These are phyloP conservation scores for Achaetomium macrosporum DNA, from an alignment of 2,329 filamentous ascomycete genomes.

Conservation along the genomic window DNA sequence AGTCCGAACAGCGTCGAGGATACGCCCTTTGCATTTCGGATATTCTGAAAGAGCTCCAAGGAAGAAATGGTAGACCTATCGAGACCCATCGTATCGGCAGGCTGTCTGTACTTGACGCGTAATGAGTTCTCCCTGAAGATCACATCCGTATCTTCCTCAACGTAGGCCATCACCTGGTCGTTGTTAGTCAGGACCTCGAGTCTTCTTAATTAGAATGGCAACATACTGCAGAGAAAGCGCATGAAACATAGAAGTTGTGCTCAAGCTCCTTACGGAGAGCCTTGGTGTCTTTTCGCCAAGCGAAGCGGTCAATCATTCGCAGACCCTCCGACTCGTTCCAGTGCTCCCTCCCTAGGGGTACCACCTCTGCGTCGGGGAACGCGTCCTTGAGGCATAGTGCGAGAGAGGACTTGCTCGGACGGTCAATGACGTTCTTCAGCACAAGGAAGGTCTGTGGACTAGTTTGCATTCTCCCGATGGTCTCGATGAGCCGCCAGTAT, in stretches of 20 bases:
- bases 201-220: neutral
- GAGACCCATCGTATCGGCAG: slow-evolving; percentile 92
- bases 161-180: slow-evolving; percentile 69
- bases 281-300: slow-evolving; percentile 10
- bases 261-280: slow-evolving; percentile 12
- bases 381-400: slow-evolving; percentile 1
- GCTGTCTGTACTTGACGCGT: slow-evolving; percentile 78
- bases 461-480: slow-evolving; percentile 5
- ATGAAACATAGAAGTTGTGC: slow-evolving; percentile 21
- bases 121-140: slow-evolving; percentile 74
- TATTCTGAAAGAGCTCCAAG: slow-evolving; percentile 84
- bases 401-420: slow-evolving; percentile 13
- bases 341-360: slow-evolving; percentile 12
- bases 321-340: slow-evolving; percentile 20
- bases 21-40: slow-evolving; percentile 69
- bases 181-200: neutral
- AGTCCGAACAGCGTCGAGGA: slow-evolving; percentile 73
- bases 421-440: slow-evolving; percentile 10
- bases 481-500: slow-evolving; percentile 17
- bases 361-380: slow-evolving; percentile 11
- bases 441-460: slow-evolving; percentile 19
- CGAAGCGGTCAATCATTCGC: slow-evolving; percentile 15
- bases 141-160: slow-evolving; percentile 63
- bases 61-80: slow-evolving; percentile 82
- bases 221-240: slow-evolving; percentile 23